Conservation (phyloP, 2,329 filamentous ascomycete species). For the Pseudocercospora musae region DNA sequence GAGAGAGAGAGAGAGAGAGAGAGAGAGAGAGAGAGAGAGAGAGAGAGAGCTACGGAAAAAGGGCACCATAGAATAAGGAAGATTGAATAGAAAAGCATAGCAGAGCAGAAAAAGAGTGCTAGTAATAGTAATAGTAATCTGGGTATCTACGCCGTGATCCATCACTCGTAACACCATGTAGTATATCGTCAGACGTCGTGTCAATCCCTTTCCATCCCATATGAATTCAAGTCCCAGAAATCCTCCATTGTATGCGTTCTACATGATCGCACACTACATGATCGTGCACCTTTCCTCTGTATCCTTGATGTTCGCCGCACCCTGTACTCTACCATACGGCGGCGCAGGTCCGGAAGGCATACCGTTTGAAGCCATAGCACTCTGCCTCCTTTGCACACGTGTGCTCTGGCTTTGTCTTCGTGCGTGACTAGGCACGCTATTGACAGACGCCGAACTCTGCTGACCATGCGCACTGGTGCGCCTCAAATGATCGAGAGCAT, state of each 20-base stretch:
- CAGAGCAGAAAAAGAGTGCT: background rate
- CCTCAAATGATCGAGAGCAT: conserved; percentile 33
- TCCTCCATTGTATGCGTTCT: too few species aligned
- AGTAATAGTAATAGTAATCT: background rate
- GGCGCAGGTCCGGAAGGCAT: conserved; percentile 9
- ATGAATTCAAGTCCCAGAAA: background rate
- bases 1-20: too few species aligned
- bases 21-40: too few species aligned
- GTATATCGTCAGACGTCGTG: background rate
- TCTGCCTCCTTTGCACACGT: conserved; percentile 19
- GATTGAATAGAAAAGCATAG: background rate
- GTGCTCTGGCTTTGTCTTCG: conserved; percentile 16
- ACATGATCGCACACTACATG: conserved; percentile 39
- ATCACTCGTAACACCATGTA: background rate
- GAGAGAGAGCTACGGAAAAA: background rate
- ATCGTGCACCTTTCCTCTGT: conserved; percentile 45
- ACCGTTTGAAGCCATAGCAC: conserved; percentile 14
- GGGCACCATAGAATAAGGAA: too few species aligned
- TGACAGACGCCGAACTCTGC: conserved; percentile 17
- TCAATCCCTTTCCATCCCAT: background rate
- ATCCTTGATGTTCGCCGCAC: conserved; percentile 29
- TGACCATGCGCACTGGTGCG: conserved; percentile 28
- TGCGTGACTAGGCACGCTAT: conserved; percentile 12
- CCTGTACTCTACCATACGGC: conserved; percentile 17
- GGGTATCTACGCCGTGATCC: background rate